Evolutionary conservation across 228 moss, liverwort and hornwort species (phyloP), one percentile per base, ranked within the genome.

Genomic region (Sphagnum fallax): DNA sequence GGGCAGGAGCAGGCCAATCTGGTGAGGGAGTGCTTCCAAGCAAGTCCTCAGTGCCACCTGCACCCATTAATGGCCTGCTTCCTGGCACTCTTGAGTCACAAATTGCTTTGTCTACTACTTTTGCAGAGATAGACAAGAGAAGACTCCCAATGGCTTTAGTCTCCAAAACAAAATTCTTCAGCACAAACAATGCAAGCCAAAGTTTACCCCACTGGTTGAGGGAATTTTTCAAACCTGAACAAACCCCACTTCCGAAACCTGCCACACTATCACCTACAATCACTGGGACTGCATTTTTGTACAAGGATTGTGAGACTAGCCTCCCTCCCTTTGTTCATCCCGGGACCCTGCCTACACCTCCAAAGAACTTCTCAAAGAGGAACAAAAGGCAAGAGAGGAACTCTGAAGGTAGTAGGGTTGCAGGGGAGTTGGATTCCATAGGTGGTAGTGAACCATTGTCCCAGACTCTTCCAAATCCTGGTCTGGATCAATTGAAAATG

Each of bases 151-250:
- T 74, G 48, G 81, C 84, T 63, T 70, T 70, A 47, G 32, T 32
- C 32, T 32, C 32, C 53, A 73, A 76, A 63, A 76, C 70, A 47
- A 74, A 62, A 67, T 12, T 53, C 49, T 13, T 6, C 9, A 32
- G 67, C 16, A 32, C 32, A 32, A 74, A 53, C 14, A 81, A 84
- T 66, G 75, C 81, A 0, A 79, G 63, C 67, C 87, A 84, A 71
- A 98, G 75, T 69, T 82, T 98, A 51, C 97, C 93, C 9, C 97
- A 98, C 60, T 98, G 97, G 97, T 73, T 98, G 65, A 88, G 93
- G 8, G 97, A 98, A 82, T 93, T 88, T 72, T 91, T 98, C 49
- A 98, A 98, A 74, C 89, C 91, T 1, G 85, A 88, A 61, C 79
- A 88, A 53, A 79, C 82, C 14, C 87, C 88, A 59, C 83, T 77